A percentile compares a stretch with the other conserved stretches of the same genome.
phyloP scores from a whole-genome alignment of 2,329 filamentous ascomycete species.

The Fusarium udum region DNA sequence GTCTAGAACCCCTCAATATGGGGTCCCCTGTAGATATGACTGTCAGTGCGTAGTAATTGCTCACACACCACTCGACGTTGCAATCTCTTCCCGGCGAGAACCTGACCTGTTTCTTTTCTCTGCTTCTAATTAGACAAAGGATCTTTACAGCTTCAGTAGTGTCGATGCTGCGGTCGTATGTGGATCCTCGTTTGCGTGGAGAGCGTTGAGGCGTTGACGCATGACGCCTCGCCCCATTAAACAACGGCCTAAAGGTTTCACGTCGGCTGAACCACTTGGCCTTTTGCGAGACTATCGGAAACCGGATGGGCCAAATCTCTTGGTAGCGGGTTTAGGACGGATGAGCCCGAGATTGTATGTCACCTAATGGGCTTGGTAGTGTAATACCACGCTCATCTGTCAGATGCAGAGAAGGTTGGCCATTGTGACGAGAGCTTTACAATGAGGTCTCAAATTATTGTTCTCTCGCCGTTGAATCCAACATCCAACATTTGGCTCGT shows the following conservation, averaged over 20 bases:
- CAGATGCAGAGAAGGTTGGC: background rate
- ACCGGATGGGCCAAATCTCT: constrained; percentile 7
- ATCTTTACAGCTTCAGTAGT: background rate
- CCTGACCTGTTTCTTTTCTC: background rate
- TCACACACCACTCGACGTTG: background rate
- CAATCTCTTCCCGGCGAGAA: background rate
- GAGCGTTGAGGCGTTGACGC: constrained; percentile 22
- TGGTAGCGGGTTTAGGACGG: constrained; percentile 2
- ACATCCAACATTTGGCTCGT: background rate
- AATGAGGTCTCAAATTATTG: background rate
- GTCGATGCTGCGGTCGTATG: background rate
- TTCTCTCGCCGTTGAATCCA: background rate
- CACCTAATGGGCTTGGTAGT: background rate
- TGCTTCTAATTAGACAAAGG: background rate
- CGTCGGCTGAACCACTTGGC: constrained; percentile 4
- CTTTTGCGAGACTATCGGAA: background rate
- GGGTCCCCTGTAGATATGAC: background rate
- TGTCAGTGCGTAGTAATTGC: constrained; percentile 4
- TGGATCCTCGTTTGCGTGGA: constrained; percentile 11
- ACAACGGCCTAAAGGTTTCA: background rate
- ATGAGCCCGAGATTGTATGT: background rate
- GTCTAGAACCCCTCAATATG: constrained; percentile 15
- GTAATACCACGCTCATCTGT: background rate
- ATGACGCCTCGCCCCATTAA: constrained; percentile 20
- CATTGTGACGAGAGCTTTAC: background rate